phyloP scores from a whole-genome alignment of 2,329 filamentous ascomycete species.

The Juglanconis oblonga region DNA sequence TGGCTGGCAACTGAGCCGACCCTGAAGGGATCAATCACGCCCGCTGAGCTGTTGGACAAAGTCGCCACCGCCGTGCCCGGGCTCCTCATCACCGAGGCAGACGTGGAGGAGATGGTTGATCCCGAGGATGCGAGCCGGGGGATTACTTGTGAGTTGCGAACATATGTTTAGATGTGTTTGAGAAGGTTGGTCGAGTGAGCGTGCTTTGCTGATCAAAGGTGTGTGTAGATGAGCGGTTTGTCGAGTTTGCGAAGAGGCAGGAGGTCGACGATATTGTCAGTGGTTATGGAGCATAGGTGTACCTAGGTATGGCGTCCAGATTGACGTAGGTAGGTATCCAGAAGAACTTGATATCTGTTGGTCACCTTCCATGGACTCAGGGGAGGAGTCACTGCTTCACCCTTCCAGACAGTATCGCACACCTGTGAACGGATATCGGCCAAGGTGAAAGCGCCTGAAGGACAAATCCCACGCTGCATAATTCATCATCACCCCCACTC shows the following conservation, averaged over 20 bases:
- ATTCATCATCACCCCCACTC: too few relatives aligned
- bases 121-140: slow-evolving; percentile 33
- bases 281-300: slow-evolving; percentile 17
- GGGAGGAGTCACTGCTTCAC: too few relatives aligned
- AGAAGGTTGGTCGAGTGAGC: too few relatives aligned
- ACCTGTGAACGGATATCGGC: too few relatives aligned
- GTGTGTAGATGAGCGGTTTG: slow-evolving; percentile 31
- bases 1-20: slow-evolving; percentile 34
- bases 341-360: too few relatives aligned
- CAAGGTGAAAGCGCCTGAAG: too few relatives aligned
- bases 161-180: background rate
- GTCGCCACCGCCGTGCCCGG: slow-evolving; percentile 31
- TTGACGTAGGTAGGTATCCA: too few relatives aligned
- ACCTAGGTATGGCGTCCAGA: too few relatives aligned
- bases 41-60: slow-evolving; percentile 27
- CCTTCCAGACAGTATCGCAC: too few relatives aligned
- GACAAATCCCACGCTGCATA: too few relatives aligned
- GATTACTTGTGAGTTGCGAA: slow-evolving; percentile 30
- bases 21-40: slow-evolving; percentile 31
- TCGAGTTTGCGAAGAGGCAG: slow-evolving; percentile 33
- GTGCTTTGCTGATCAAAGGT: background rate
- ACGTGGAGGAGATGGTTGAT: slow-evolving; percentile 32
- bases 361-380: too few relatives aligned
- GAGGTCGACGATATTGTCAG: slow-evolving; percentile 27
- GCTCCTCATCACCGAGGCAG: slow-evolving; percentile 30